phyloP scores from a whole-genome alignment of 2,329 filamentous ascomycete genomes.

The Apiospora aurea region DNA sequence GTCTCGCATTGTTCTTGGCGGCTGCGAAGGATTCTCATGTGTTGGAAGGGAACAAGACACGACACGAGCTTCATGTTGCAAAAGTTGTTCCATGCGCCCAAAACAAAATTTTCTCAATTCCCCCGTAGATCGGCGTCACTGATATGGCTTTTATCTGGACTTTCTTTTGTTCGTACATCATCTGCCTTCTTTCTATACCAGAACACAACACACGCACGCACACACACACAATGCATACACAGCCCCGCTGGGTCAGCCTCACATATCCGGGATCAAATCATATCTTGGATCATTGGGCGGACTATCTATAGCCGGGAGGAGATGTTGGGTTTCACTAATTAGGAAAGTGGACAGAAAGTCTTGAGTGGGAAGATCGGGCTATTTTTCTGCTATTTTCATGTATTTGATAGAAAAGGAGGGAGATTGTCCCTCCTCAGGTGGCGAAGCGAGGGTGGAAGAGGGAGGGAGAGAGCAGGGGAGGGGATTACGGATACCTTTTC shows the following conservation, averaged over 20 bases:
- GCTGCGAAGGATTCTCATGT: constrained; percentile 26
- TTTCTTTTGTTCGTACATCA: constrained; percentile 22
- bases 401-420: constrained; percentile 20
- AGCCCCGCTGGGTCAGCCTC: constrained; percentile 11
- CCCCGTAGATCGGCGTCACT: constrained; percentile 23
- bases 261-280: neutral
- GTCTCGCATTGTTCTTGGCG: constrained; percentile 23
- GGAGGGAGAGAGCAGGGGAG: neutral
- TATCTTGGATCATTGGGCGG: neutral
- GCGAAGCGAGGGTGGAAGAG: neutral
- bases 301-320: constrained; percentile 20
- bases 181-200: constrained; percentile 19
- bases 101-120: constrained; percentile 18
- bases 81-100: constrained; percentile 22
- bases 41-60: constrained; percentile 26
- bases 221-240: constrained; percentile 13
- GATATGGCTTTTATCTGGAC: constrained; percentile 22
- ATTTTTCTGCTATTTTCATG: constrained; percentile 19
- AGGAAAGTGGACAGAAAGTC: constrained; percentile 21
- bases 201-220: constrained; percentile 14
- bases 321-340: constrained; percentile 15
- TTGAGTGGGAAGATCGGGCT: constrained; percentile 7
- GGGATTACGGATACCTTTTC: constrained; percentile 15
- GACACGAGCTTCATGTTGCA: constrained; percentile 27
- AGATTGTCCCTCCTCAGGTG: constrained; percentile 14